Evolutionary conservation across 495 filamentous ascomycete genomes (phyloP), one percentile per base, ranked within the genome.

Genomic region (Penicillium malachiteum): DNA sequence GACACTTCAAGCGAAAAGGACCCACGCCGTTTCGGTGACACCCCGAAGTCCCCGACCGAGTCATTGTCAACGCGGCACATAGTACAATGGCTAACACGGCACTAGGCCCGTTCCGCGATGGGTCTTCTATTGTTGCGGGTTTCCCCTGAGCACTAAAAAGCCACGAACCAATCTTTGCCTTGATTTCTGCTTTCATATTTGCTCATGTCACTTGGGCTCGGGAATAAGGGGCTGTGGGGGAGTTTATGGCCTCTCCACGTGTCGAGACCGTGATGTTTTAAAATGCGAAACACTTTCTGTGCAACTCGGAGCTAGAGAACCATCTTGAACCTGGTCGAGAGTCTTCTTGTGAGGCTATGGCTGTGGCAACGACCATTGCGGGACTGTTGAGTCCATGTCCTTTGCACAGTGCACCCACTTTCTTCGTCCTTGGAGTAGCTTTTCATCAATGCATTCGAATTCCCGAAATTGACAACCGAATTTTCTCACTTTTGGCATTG

Each of bases 391-490:
- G 31, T 10, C 44, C 44, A 31, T 17, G 12, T 30, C 21, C 31
- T 33, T 31, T 18, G n/a, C 44, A 47, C 18, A 32, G 26, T n/a
- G 21, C 44, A 32, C 21, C 44, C n/a, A 47, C 44, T 16, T 47
- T 47, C 7, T 7, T 32, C 8, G 44, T 32, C 5, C 21, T 47
- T 1, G 44, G 44, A 8, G 13, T 18, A 18, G 21, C 44, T n/a
- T 32, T 47, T 47, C 44, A 47, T 16, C 44, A 47, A 13, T 47
- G 44, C 21, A 47, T 47, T 8, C 44, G 44, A 12, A 47, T 16
- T 8, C n/a, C 10, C 21, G 44, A 47, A 8, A 47, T 47, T 16
- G 44, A 47, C n/a, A 47, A 47, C 31, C 18, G 44, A 5, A 47
- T 47, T 13, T 11, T 7, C 18, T 47, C 44, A 32, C 31, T 47